Conservation (phyloP, 1,284 basidiomycete species). For the Cryptococcus sp. region DNA sequence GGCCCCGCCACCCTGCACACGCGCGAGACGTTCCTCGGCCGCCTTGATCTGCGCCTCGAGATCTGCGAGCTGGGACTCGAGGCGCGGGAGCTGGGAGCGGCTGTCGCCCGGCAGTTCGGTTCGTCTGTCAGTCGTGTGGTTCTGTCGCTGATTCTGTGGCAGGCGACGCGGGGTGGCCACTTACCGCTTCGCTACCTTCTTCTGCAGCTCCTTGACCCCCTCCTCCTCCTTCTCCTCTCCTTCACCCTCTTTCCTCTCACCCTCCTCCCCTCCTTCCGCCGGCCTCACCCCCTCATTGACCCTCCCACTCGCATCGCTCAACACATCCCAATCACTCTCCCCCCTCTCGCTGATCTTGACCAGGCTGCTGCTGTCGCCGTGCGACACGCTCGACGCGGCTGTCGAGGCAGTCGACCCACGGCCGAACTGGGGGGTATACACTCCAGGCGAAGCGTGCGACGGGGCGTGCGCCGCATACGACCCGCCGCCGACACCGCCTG, state of each 20-base stretch:
- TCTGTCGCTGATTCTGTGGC: too few species aligned
- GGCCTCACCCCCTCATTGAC: conserved; percentile 23
- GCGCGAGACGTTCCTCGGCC: conserved; percentile 38
- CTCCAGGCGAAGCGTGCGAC: neutral
- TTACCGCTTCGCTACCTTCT: conserved; percentile 44
- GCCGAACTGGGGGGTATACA: too few species aligned
- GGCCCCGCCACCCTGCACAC: conserved; percentile 11
- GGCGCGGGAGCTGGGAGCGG: conserved; percentile 38
- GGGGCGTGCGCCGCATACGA: neutral
- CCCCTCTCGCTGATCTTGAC: conserved; percentile 3
- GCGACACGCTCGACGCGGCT: conserved; percentile 1
- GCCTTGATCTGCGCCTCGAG: conserved; percentile 46
- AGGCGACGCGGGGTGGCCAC: too few species aligned
- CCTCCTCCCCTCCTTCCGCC: conserved; percentile 22
- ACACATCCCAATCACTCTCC: conserved; percentile 28
- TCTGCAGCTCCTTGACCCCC: conserved; percentile 40
- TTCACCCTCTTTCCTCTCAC: conserved; percentile 3
- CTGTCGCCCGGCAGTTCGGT: conserved; percentile 14
- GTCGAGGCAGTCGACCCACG: too few species aligned
- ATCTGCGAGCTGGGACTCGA: conserved; percentile 41
- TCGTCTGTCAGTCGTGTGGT: neutral
- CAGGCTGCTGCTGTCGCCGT: neutral
- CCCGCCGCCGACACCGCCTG: neutral
- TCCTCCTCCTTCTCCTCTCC: conserved; percentile 17
- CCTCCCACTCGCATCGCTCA: conserved; percentile 25